Evolutionary conservation across 139 green algal genomes (phyloP), one percentile per base, ranked within the genome.

Genomic region (Chara braunii): DNA sequence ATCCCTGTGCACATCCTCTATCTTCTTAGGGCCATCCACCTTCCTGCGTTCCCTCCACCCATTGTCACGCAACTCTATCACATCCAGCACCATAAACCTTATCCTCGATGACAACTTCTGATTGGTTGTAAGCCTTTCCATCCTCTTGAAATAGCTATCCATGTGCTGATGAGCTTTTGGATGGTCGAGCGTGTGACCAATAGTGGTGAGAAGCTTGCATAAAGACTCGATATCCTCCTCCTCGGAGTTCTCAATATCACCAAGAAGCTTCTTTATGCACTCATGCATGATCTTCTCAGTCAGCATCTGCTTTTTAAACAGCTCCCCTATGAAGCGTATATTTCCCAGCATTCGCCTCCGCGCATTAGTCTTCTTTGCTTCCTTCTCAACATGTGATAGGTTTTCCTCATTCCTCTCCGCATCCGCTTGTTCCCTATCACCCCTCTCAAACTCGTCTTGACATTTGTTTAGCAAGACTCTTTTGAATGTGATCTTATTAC

Each of bases 241-340:
- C 0, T 86, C 69, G n/a, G 70, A 62, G 12, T 24, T 45, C 42
- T 78, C 72, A 12, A 72, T 40, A 22, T 83, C 67, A 1, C 50
- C 60, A 4, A 83, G 80, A 54, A 82, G 66, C n/a, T 68, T 65
- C 26, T 73, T 53, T 14, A 99, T 79, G 81, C 94, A 97, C 50
- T 75, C 80, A 81, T 99, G 93, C 87, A 99, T 97, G 81, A 97
- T 96, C 48, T 80, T 85, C 80, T 97, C 93, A 0, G 90, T 97
- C 6, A 99, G 83, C 81, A 98, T 90, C 5, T 77, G 69, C 78
- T 95, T 93, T 64, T 83, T 78, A 84, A 90, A 96, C 53, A 99
- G 83, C 84, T 99, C 87, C 29, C 86, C 91, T 22, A 99, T 93
- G 75, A 98, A 98, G 51, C 91, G 85, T 72, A 99, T 96, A 78